A percentile compares a stretch with the other conserved stretches of the same genome.
Conservation (phyloP, 148 eudicot genomes). For the Rhododendron vialii region DNA sequence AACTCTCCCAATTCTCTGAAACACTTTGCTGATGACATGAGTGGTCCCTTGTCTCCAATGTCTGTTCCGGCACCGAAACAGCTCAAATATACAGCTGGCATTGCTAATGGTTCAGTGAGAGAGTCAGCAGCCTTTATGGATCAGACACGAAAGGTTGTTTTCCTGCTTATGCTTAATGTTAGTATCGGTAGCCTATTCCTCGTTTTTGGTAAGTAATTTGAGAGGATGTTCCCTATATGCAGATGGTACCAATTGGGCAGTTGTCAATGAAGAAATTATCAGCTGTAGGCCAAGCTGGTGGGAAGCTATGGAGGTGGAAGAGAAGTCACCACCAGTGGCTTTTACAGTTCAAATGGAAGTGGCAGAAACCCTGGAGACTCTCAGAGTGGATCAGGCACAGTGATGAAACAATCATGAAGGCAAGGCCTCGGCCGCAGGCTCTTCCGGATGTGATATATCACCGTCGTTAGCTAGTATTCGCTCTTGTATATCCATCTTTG, state of each 20-base stretch:
- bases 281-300: slow-evolving; percentile 77
- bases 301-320: slow-evolving; percentile 98
- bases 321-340: slow-evolving; percentile 99
- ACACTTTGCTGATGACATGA: slow-evolving; percentile 64
- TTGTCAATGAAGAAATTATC: slow-evolving; percentile 83
- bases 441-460: slow-evolving; percentile 49
- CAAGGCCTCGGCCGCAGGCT: slow-evolving; percentile 78
- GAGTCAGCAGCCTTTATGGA: slow-evolving; percentile 81
- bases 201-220: slow-evolving; percentile 6
- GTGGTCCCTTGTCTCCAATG: slow-evolving; percentile 73
- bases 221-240: slow-evolving; percentile 13
- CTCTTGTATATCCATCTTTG: slow-evolving; percentile 30
- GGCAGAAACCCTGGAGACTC: slow-evolving; percentile 99
- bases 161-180: background rate
- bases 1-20: slow-evolving; percentile 55
- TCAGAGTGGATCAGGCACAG: slow-evolving; percentile 96
- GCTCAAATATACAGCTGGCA: slow-evolving; percentile 89
- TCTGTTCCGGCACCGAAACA: slow-evolving; percentile 87
- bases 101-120: slow-evolving; percentile 68
- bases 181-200: background rate
- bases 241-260: slow-evolving; percentile 94
- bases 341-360: slow-evolving; percentile 97
- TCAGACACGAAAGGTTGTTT: slow-evolving; percentile 67
- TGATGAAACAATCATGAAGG: slow-evolving; percentile 81
- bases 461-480: slow-evolving; percentile 24